A percentile compares a stretch with the other conserved stretches of the same genome.
Conservation (phyloP, 2,329 filamentous ascomycete species). For the Epichloe hybrida region DNA sequence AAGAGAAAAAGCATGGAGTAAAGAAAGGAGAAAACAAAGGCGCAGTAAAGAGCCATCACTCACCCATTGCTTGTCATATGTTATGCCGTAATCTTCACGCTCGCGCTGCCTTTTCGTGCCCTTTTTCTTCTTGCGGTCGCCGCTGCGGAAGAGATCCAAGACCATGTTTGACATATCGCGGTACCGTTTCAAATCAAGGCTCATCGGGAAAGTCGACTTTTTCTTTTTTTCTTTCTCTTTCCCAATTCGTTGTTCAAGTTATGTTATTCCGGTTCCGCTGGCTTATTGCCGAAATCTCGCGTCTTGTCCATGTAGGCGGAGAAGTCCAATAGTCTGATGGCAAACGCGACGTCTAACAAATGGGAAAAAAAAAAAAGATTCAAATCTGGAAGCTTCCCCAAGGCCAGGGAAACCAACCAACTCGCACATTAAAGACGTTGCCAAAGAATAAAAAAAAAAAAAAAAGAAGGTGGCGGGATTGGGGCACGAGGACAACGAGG, state of each 20-base stretch:
- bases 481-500: too few relatives aligned
- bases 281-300: not conserved
- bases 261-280: too few relatives aligned
- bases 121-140: not conserved
- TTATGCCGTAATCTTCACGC: not conserved
- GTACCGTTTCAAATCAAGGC: not conserved
- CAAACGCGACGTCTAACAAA: too few relatives aligned
- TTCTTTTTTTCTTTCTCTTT: too few relatives aligned
- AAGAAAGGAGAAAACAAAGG: not conserved
- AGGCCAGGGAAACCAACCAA: too few relatives aligned
- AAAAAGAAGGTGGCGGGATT: too few relatives aligned
- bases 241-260: too few relatives aligned
- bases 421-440: too few relatives aligned
- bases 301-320: not conserved
- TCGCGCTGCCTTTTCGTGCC: conserved; percentile 9
- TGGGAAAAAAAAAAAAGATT: too few relatives aligned
- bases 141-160: not conserved
- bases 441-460: too few relatives aligned
- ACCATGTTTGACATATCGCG: not conserved
- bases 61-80: conserved; percentile 37
- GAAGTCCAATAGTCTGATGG: too few relatives aligned
- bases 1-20: not conserved
- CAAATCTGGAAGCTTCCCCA: too few relatives aligned
- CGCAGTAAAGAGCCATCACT: conserved; percentile 10
- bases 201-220: not conserved